Evolutionary conservation across 441 rosid species (phyloP), one percentile per base, ranked within the genome.

Genomic region (Adansonia madagascariensis): DNA sequence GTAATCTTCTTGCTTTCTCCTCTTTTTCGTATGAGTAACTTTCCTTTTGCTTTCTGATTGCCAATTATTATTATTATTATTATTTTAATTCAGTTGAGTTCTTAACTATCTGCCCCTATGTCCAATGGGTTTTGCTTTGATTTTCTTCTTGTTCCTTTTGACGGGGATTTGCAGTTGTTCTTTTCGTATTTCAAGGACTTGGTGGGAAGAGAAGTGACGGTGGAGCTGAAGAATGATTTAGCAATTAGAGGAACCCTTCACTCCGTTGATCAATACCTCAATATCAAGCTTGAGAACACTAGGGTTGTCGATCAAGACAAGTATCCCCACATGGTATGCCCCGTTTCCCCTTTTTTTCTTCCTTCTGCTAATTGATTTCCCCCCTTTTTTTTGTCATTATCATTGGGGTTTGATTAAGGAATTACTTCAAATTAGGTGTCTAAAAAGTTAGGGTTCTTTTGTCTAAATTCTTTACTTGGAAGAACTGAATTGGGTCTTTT

Each of bases 281-380:
- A 96, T 79, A 96, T 96, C 89, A 96, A 96, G 88, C 98, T 96
- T 44, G 98, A 96, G 93, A 96, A 94, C 80, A 96, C 99, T 71
- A 91, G 97, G 78, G 99, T 94, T 82, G 98, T 96, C 78, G 99
- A 96, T 86, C 98, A 94, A 76, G 99, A 96, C 91, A 92, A 94
- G 88, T 90, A 92, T 79, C 99, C 98, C 79, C 98, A 96, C 89
- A 96, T 96, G 99, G 98, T 96, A 88, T 59, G 14, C 11, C n/a
- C 14, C 60, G 35, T 31, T 31, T 31, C 35, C 35, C 35, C 35
- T 31, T 44, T 49, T 5, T 22, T 49, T 17, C 1, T 12, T 4
- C 8, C 12, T 6, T 27, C 59, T 75, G 56, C 53, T 46, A 3
- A 70, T 15, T 52, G 18, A 6, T 31, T 49, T 14, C 35, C 14